These are phyloP conservation scores for Fusarium sp. DNA, from an alignment of 2,329 filamentous ascomycete genomes.

Conservation along the genomic window DNA sequence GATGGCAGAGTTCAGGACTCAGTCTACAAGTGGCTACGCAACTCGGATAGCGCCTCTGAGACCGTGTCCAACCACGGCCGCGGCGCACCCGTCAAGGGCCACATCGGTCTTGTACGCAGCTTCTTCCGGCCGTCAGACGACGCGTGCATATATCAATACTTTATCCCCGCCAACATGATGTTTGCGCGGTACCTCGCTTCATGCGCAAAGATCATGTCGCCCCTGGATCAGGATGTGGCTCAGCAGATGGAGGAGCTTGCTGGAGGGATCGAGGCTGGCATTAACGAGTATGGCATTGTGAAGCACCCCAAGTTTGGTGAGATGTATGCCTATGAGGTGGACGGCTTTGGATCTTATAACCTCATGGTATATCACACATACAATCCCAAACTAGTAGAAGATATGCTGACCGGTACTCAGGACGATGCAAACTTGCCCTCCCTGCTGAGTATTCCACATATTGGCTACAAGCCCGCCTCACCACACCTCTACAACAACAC, in stretches of 20 bases:
- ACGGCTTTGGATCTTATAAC: constrained; percentile 72
- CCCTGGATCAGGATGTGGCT: constrained; percentile 63
- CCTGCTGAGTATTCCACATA: constrained; percentile 70
- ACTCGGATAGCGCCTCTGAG: constrained; percentile 80
- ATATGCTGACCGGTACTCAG: constrained; percentile 23
- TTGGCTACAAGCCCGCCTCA: constrained; percentile 69
- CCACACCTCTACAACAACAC: constrained; percentile 78
- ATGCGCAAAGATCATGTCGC: constrained; percentile 59
- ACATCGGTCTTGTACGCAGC: constrained; percentile 86
- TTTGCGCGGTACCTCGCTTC: constrained; percentile 72
- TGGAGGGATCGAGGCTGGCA: constrained; percentile 68
- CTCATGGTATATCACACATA: constrained; percentile 61
- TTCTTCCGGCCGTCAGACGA: constrained; percentile 94
- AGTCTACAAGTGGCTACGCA: constrained; percentile 82
- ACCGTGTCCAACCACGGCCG: constrained; percentile 81
- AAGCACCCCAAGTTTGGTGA: constrained; percentile 69
- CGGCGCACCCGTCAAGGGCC: constrained; percentile 81
- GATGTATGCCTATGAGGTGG: constrained; percentile 77
- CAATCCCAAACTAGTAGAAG: too few species aligned
- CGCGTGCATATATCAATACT: constrained; percentile 84
- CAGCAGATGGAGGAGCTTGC: constrained; percentile 70
- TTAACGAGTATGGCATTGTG: constrained; percentile 77
- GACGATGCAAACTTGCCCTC: constrained; percentile 74
- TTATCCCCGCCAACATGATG: constrained; percentile 93
- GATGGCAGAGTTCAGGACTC: constrained; percentile 66